phyloP scores from a whole-genome alignment of 2,329 filamentous ascomycete species.

The Penicillium sclerotiorum region DNA sequence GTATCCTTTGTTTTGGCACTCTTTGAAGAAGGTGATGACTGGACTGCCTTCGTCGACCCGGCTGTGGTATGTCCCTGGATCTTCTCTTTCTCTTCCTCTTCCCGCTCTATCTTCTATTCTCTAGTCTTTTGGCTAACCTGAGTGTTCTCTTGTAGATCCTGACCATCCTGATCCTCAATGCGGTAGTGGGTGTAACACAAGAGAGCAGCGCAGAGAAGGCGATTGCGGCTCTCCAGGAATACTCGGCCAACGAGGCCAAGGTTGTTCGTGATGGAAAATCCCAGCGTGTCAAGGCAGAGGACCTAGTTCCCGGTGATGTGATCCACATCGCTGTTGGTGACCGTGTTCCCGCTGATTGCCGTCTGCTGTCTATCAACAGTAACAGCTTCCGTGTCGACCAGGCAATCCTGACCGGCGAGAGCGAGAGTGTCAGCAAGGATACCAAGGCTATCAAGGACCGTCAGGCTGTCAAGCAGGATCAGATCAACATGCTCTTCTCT shows the following conservation, averaged over 20 bases:
- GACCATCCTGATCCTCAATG: slow-evolving; percentile 94
- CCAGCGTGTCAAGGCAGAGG: slow-evolving; percentile 88
- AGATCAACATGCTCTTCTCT: slow-evolving; percentile 97
- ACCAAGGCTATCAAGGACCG: slow-evolving; percentile 68
- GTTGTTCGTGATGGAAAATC: slow-evolving; percentile 83
- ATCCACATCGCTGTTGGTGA: slow-evolving; percentile 87
- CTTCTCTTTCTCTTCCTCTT: no score
- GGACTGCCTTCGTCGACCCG: slow-evolving; percentile 97
- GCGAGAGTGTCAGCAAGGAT: slow-evolving; percentile 93
- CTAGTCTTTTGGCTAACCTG: neutral
- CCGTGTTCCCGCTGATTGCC: slow-evolving; percentile 91
- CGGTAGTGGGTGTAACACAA: slow-evolving; percentile 95
- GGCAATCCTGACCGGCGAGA: slow-evolving; percentile 95
- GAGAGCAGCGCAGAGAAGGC: slow-evolving; percentile 98
- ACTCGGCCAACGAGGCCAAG: slow-evolving; percentile 97
- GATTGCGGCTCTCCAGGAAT: slow-evolving; percentile 96
- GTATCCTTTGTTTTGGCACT: slow-evolving; percentile 92
- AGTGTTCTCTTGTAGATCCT: slow-evolving; percentile 67
- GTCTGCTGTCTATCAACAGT: slow-evolving; percentile 86
- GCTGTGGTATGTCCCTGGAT: slow-evolving; percentile 72
- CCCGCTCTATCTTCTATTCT: no score
- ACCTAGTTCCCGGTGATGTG: slow-evolving; percentile 92
- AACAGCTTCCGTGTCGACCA: slow-evolving; percentile 98
- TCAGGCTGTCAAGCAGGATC: slow-evolving; percentile 93
- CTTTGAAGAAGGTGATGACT: slow-evolving; percentile 89